phyloP scores from a whole-genome alignment of 2,329 filamentous ascomycete species.

The Penicillium aurantiogriseum region DNA sequence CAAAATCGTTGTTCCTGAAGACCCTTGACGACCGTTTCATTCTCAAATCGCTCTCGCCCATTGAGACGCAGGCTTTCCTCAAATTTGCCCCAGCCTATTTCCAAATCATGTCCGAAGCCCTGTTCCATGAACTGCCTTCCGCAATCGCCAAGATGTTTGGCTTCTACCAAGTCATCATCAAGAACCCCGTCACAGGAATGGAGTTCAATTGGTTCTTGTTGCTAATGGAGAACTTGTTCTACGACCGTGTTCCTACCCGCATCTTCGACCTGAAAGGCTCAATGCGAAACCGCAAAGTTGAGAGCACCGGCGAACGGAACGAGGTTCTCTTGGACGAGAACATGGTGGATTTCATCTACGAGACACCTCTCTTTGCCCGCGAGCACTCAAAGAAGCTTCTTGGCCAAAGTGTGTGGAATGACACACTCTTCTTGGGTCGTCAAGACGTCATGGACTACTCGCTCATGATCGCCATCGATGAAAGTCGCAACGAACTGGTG shows the following conservation, averaged over 20 bases:
- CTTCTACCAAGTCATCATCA: constrained; percentile 96
- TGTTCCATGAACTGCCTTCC: constrained; percentile 92
- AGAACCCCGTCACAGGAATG: constrained; percentile 84
- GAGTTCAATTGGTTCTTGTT: constrained; percentile 94
- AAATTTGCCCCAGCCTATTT: constrained; percentile 97
- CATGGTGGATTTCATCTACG: constrained; percentile 98
- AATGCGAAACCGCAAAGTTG: constrained; percentile 97
- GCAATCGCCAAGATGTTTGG: constrained; percentile 99
- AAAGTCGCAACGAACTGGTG: constrained; percentile 82
- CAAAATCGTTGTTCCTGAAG: constrained; percentile 94
- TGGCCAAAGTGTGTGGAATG: constrained; percentile 91
- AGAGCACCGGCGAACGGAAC: constrained; percentile 91
- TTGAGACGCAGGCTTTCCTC: constrained; percentile 91
- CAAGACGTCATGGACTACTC: constrained; percentile 99
- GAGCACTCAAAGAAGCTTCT: constrained; percentile 96
- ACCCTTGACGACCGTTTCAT: constrained; percentile 93
- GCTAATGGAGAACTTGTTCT: constrained; percentile 97
- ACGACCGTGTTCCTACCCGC: constrained; percentile 83
- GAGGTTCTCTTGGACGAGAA: constrained; percentile 97
- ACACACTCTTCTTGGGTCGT: constrained; percentile 88
- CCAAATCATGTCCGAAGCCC: constrained; percentile 90
- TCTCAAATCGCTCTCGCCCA: constrained; percentile 82
- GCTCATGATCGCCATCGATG: constrained; percentile 96
- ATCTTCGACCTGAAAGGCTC: constrained; percentile 96
- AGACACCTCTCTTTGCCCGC: constrained; percentile 89